phyloP scores from a whole-genome alignment of 805 yeast genomes.

The Ogataea ramenticola region DNA sequence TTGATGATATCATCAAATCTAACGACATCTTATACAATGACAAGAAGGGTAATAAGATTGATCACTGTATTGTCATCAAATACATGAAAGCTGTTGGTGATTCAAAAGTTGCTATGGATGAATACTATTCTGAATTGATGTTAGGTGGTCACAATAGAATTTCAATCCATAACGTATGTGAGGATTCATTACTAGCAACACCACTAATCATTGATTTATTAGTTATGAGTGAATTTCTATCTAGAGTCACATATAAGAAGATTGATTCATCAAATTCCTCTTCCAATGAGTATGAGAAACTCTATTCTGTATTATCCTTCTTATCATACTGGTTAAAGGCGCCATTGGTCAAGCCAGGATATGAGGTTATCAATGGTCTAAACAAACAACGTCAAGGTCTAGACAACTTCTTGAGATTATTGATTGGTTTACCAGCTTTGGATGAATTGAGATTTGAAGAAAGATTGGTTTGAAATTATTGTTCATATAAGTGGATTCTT shows the following conservation, averaged over 20 bases:
- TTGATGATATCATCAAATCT: constrained; percentile 88
- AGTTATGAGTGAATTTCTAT: constrained; percentile 82
- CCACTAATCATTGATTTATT: constrained; percentile 90
- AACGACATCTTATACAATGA: constrained; percentile 80
- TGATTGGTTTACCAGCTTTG: constrained; percentile 83
- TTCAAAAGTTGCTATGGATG: constrained; percentile 97
- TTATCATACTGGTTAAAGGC: constrained; percentile 96
- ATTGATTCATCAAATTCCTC: constrained; percentile 29
- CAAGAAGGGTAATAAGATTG: constrained; percentile 69
- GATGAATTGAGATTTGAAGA: constrained; percentile 94
- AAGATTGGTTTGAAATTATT: constrained; percentile 41
- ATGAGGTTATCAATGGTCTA: constrained; percentile 83
- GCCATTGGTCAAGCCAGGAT: constrained; percentile 88
- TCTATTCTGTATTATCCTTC: constrained; percentile 82
- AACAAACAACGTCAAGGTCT: constrained; percentile 91
- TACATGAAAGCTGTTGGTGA: constrained; percentile 93
- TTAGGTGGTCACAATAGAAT: constrained; percentile 95
- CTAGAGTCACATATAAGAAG: constrained; percentile 75
- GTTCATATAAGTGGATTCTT: too few relatives aligned
- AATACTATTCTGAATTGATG: constrained; percentile 94
- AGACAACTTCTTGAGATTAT: constrained; percentile 82
- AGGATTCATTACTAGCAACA: constrained; percentile 90
- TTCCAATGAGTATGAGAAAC: constrained; percentile 37
- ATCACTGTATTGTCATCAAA: constrained; percentile 93
- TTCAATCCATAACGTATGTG: constrained; percentile 92